Percentiles rank a stretch among this genome's conserved stretches.
These are phyloP conservation scores for Zalerion maritima DNA, from an alignment of 495 filamentous ascomycete genomes.

Conservation along the genomic window DNA sequence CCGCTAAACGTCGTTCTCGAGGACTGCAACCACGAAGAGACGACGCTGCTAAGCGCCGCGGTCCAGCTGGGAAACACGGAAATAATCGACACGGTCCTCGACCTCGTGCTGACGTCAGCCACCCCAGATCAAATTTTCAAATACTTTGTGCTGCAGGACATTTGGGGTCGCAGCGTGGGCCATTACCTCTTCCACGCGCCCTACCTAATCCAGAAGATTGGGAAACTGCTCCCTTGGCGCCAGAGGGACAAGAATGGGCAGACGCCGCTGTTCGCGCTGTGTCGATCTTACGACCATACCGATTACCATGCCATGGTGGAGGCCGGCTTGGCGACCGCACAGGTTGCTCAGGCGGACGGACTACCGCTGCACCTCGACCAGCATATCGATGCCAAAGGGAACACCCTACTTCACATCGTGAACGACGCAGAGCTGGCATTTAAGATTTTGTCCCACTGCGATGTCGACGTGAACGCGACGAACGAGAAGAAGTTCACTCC, in stretches of 20 bases:
- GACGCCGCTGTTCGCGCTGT: slow-evolving; percentile 88
- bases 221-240: slow-evolving; percentile 69
- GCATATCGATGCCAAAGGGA: slow-evolving; percentile 85
- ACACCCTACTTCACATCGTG: slow-evolving; percentile 85
- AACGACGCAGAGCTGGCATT: slow-evolving; percentile 67
- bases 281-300: slow-evolving; percentile 86
- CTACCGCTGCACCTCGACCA: slow-evolving; percentile 78
- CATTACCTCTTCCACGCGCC: slow-evolving; percentile 97
- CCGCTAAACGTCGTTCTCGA: slow-evolving; percentile 52
- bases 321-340: slow-evolving; percentile 59
- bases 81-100: slow-evolving; percentile 59
- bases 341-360: slow-evolving; percentile 57
- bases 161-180: slow-evolving; percentile 70
- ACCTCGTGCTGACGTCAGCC: slow-evolving; percentile 32
- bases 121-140: slow-evolving; percentile 30
- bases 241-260: slow-evolving; percentile 91
- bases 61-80: slow-evolving; percentile 70
- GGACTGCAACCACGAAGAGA: slow-evolving; percentile 77
- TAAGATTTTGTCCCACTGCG: slow-evolving; percentile 64
- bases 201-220: slow-evolving; percentile 57
- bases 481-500: slow-evolving; percentile 95
- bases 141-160: slow-evolving; percentile 67
- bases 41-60: slow-evolving; percentile 84
- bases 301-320: slow-evolving; percentile 78
- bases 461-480: slow-evolving; percentile 85